These are phyloP conservation scores for Acanthamoeba culbertsoni DNA, from an alignment of 208 protist genomes.

Conservation along the genomic window DNA sequence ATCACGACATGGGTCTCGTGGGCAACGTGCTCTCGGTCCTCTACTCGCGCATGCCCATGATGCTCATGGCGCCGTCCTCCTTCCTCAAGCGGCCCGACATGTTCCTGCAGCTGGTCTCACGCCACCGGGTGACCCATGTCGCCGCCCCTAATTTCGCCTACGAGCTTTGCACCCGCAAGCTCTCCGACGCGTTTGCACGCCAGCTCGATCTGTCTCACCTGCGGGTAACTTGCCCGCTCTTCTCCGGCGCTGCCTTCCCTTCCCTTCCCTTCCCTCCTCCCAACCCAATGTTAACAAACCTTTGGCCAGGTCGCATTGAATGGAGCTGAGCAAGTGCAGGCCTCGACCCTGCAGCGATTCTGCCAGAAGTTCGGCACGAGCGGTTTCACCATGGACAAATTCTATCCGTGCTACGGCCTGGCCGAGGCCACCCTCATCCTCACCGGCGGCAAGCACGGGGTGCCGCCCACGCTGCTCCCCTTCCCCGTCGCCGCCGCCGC, in stretches of 20 bases:
- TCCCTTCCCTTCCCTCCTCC: not conserved
- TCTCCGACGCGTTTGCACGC: not conserved
- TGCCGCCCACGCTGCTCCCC: not conserved
- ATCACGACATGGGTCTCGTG: conserved; percentile 46
- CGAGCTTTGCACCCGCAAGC: conserved; percentile 1
- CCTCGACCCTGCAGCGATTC: not conserved
- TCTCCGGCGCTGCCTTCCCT: no score
- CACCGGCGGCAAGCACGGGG: not conserved
- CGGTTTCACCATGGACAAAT: conserved; percentile 21
- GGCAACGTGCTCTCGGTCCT: conserved; percentile 6
- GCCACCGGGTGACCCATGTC: conserved; percentile 15
- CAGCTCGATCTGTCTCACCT: not conserved
- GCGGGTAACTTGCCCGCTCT: no score
- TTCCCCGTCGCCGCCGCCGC: not conserved
- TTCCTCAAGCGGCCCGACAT: conserved; percentile 17
- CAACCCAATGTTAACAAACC: not conserved
- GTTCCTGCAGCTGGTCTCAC: not conserved
- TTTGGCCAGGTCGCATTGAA: not conserved
- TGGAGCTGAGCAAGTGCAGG: not conserved
- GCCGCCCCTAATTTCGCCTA: conserved; percentile 22
- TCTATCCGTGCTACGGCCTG: conserved; percentile 24
- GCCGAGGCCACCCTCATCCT: conserved; percentile 35
- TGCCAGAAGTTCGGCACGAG: not conserved
- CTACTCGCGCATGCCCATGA: conserved; percentile 40
- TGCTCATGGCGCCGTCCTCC: not conserved